Evolutionary conservation across 2,329 filamentous ascomycete species (phyloP), one percentile per base, ranked within the genome.

Genomic region (Triangularia setosa): DNA sequence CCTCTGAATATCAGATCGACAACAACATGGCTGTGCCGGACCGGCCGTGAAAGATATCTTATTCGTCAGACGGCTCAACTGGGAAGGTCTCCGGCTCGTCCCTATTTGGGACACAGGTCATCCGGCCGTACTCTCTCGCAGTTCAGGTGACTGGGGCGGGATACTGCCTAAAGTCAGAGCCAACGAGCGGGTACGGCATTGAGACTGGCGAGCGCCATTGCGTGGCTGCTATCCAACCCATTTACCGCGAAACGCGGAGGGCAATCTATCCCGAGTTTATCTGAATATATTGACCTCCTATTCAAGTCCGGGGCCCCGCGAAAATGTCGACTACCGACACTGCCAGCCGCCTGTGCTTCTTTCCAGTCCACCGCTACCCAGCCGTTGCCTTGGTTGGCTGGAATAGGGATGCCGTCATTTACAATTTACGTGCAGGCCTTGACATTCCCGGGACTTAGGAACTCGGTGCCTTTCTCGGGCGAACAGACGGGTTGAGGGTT

Each of bases 211-310:
- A 65, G 62, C 40, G 61, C 64, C 64, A 63, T 60, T 59, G 53
- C 66, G 44, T 62, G 55, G 40, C 61, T 63, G 66, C 61, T 60
- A 61, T 63, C 63, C 64, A 67, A 66, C 64, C 24, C 65, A 64
- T 44, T 40, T 63, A 33, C 61, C 60, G 60, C 63, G 55, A 52
- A 23, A 63, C 44, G 58, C 64, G 48, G 58, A 52, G 35, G 61
- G 65, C 65, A 74, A 72, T 73, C 66, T 73, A 67, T 57, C 27
- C 21, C 27, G 64, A 69, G 66, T 72, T 57, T 73, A 71, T 71
- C 63, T 70, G 68, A 72, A 68, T 73, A 72, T 52, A 73, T 71
- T 73, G 67, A 64, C 28, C 60, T 58, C 64, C 57, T 66, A 60
- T 33, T 57, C 23, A 66, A 69, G 65, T 68, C 69, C 59, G 72